phyloP scores from a whole-genome alignment of 306 rosid genomes.

The Lagenaria siceraria region DNA sequence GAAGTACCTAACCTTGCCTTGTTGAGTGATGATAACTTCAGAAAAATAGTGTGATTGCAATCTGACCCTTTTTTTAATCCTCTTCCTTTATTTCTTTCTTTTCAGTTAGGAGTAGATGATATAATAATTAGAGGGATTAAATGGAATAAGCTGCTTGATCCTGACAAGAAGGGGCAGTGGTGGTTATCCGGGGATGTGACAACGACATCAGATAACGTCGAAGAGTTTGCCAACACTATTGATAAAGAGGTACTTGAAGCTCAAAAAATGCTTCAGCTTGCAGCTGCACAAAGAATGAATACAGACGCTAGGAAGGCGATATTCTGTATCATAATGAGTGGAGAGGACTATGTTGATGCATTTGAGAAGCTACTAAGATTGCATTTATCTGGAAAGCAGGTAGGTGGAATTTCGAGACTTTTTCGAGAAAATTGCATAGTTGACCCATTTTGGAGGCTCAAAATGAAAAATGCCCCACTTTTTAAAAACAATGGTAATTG shows the following conservation, averaged over 20 bases:
- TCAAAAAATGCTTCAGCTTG: constrained; percentile 72
- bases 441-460: too few species aligned
- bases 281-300: constrained; percentile 89
- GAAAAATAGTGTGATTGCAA: not conserved
- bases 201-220: constrained; percentile 35
- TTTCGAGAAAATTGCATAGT: too few species aligned
- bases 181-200: constrained; percentile 55
- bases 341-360: constrained; percentile 85
- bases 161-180: constrained; percentile 90
- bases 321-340: constrained; percentile 88
- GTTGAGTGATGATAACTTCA: not conserved
- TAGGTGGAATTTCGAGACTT: constrained; percentile 10
- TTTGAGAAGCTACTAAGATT: constrained; percentile 85
- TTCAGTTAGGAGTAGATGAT: constrained; percentile 61
- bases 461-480: too few species aligned
- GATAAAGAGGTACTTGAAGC: constrained; percentile 79
- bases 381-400: constrained; percentile 89
- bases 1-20: not conserved
- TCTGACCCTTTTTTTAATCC: not conserved
- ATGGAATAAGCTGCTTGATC: constrained; percentile 82
- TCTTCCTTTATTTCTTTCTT: constrained; percentile 2
- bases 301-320: constrained; percentile 84
- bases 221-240: constrained; percentile 61
- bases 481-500: too few species aligned
- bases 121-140: constrained; percentile 57